Percentiles rank a stretch among this genome's conserved stretches.
Evolutionary conservation across 2,329 filamentous ascomycete species (phyloP).

Genomic region (Thielaviopsis populi): DNA sequence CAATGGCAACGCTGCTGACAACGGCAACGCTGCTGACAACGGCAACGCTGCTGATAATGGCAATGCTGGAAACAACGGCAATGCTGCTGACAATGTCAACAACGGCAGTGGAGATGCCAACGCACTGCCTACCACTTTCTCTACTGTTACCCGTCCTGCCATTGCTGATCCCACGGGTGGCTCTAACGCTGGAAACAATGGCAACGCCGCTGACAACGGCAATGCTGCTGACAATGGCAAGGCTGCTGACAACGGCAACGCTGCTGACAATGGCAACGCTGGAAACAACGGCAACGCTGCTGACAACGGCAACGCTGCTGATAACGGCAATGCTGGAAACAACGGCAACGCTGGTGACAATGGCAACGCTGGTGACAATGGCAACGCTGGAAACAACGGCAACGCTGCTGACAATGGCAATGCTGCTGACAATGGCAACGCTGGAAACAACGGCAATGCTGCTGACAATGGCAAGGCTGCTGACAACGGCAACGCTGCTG

Average conservation of each 20-base stretch:
- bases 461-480: not conserved
- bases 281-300: not conserved
- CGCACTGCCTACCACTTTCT: not conserved
- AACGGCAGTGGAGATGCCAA: slow-evolving; percentile 11
- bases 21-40: slow-evolving; percentile 13
- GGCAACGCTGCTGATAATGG: slow-evolving; percentile 4
- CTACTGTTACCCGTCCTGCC: slow-evolving; percentile 17
- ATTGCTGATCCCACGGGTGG: slow-evolving; percentile 10
- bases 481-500: slow-evolving; percentile 2
- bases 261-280: not conserved
- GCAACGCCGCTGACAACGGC: slow-evolving; percentile 17
- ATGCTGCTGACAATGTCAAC: slow-evolving; percentile 20
- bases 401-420: slow-evolving; percentile 22
- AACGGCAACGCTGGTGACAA: slow-evolving; percentile 15
- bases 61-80: slow-evolving; percentile 17
- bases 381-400: slow-evolving; percentile 19
- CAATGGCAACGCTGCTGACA: slow-evolving; percentile 19
- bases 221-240: slow-evolving; percentile 20
- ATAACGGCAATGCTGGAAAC: slow-evolving; percentile 19
- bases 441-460: slow-evolving; percentile 5
- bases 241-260: slow-evolving; percentile 5
- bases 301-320: slow-evolving; percentile 20
- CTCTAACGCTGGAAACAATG: slow-evolving; percentile 15
- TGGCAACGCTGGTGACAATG: slow-evolving; percentile 1
- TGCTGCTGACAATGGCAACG: slow-evolving; percentile 19